phyloP scores from a whole-genome alignment of 2,329 filamentous ascomycete genomes.

The Aspergillus sp. region DNA sequence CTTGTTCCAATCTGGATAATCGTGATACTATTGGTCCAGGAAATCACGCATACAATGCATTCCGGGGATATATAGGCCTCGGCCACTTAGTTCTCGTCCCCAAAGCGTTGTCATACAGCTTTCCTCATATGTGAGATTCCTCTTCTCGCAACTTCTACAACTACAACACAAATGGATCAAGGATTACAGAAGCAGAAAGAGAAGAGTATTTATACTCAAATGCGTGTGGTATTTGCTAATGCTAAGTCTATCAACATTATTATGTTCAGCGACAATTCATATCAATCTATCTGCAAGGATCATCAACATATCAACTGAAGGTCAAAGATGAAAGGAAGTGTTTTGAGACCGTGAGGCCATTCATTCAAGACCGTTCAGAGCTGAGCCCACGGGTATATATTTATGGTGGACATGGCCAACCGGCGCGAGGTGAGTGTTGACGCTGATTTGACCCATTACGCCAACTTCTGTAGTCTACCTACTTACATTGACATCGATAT shows the following conservation, averaged over 20 bases:
- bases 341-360: background rate
- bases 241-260: conserved; percentile 10
- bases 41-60: conserved; percentile 8
- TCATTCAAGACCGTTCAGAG: background rate
- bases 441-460: background rate
- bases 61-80: background rate
- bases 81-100: background rate
- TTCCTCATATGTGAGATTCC: background rate
- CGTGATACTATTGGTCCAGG: conserved; percentile 5
- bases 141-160: background rate
- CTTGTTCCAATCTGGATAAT: background rate
- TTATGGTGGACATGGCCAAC: background rate
- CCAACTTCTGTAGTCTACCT: background rate
- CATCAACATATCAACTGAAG: background rate
- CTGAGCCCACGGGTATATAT: background rate
- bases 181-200: background rate
- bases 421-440: background rate
- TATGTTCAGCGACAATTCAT: conserved; percentile 8
- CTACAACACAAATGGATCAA: background rate
- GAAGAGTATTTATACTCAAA: conserved; percentile 2
- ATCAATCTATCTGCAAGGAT: conserved; percentile 6
- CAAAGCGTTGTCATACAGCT: background rate
- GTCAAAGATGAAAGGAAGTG: background rate
- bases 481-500: background rate
- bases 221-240: conserved; percentile 8